Evolutionary conservation across 805 yeast species (phyloP).

Genomic region (Yarrowia deformans): DNA sequence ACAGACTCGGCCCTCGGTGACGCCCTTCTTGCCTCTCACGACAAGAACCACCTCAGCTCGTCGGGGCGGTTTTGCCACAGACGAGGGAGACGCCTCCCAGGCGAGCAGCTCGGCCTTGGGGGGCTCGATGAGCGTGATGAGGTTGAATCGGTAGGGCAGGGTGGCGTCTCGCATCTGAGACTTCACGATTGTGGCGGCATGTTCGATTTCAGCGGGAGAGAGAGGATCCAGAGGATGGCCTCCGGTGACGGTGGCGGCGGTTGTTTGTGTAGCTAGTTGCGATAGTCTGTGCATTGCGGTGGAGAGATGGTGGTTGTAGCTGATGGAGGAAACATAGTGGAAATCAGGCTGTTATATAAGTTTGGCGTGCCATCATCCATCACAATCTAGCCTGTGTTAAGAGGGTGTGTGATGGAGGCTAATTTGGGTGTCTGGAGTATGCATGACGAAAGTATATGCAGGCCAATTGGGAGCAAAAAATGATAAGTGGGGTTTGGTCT

Average conservation of each 20-base stretch:
- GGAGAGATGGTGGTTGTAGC: neutral
- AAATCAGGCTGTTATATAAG: neutral
- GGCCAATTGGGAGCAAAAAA: constrained; percentile 35
- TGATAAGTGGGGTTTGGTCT: constrained; percentile 2
- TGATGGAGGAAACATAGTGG: neutral
- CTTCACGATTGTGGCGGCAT: constrained; percentile 21
- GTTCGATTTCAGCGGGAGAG: constrained; percentile 20
- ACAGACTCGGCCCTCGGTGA: constrained; percentile 75
- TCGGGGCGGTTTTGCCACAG: constrained; percentile 60
- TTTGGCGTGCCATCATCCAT: neutral
- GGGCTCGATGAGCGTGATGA: constrained; percentile 27
- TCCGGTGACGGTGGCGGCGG: constrained; percentile 14
- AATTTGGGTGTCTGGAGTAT: neutral
- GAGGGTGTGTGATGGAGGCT: too few species aligned
- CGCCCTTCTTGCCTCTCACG: constrained; percentile 64
- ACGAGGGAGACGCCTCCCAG: constrained; percentile 21
- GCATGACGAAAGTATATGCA: constrained; percentile 2
- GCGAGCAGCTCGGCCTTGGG: constrained; percentile 13
- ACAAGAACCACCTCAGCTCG: constrained; percentile 70
- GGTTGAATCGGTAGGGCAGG: constrained; percentile 10
- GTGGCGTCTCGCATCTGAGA: constrained; percentile 3
- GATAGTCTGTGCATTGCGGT: constrained; percentile 17
- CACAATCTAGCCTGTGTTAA: neutral
- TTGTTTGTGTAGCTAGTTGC: constrained; percentile 17
- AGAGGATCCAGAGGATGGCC: constrained; percentile 32